Base-by-base conservation (phyloP, 176 grass and related monocot species). In the Metroxylon sagu region DNA sequence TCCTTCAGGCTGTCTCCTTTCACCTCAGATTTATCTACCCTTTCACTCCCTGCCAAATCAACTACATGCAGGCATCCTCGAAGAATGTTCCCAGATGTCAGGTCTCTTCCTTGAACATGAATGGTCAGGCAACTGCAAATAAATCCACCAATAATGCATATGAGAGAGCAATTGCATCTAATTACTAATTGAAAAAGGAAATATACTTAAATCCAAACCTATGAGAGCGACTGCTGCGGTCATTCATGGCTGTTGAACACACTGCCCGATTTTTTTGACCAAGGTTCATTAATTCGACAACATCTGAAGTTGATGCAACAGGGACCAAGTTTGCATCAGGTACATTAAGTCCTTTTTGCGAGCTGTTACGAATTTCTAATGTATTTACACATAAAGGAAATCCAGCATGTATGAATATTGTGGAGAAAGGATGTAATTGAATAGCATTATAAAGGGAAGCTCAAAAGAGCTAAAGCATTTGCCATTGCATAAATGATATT, bases 151-250 rank as follows among this genome's bases (percentile, higher is more conserved):
- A 21, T 52, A 29, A 52, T 29, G 28, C 51, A 73, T 72, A 8
- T 6, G 8, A 3, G 14, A 14, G 35, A 43, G 35, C 8, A 43
- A 43, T 6, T 43, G 35, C 35, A 43, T 43, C 35, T 43, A 43
- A 43, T 59, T 70, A 52, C 49, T 25, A 53, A n/a, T 27, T 61
- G 54, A 61, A 18, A 15, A 49, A 60, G 26, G 49, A n/a, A 65
- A 25, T 73, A n/a, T 25, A 68, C 35, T 30, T 58, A 59, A 29
- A 72, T 68, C 21, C 66, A 60, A 52, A 85, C 92, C 86, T 90
- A 68, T 96, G 92, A 61, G 92, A 96, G 43, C 92, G 92, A 74
- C 92, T 96, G 70, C 92, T 96, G 59, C 83, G 79, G 67, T 96
- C 92, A 82, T 96, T 96, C 77, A 96, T 84, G 58, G 92, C 74